Evolutionary conservation across 371 early-diverging fungal species (phyloP).

Genomic region (Choanephora cucurbitarum): DNA sequence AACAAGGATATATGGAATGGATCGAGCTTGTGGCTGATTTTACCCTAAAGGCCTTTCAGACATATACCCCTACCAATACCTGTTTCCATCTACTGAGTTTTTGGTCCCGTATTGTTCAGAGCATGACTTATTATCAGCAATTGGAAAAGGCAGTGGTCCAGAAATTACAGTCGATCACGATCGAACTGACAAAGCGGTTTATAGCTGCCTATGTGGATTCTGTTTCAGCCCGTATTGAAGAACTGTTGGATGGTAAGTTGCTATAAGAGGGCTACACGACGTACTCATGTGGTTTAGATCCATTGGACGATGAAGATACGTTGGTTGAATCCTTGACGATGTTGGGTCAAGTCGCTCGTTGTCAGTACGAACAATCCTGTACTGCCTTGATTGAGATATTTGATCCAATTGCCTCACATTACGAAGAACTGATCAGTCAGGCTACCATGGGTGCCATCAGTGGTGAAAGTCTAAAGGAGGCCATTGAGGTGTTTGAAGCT

Average conservation of each 20-base stretch:
- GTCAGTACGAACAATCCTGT: slow-evolving; percentile 64
- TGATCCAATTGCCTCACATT: slow-evolving; percentile 63
- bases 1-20: slow-evolving; percentile 65
- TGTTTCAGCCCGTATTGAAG: slow-evolving; percentile 52
- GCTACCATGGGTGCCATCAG: slow-evolving; percentile 16
- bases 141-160: slow-evolving; percentile 18
- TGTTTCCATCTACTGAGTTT: slow-evolving; percentile 73
- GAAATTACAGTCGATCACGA: slow-evolving; percentile 26
- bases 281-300: no score
- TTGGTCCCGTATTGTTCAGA: slow-evolving; percentile 75
- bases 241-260: slow-evolving; percentile 64
- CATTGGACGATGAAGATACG: slow-evolving; percentile 71
- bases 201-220: slow-evolving; percentile 51
- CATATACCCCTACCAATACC: slow-evolving; percentile 65
- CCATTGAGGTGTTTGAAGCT: slow-evolving; percentile 51
- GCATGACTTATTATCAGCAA: slow-evolving; percentile 48
- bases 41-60: slow-evolving; percentile 68
- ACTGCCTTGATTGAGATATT: slow-evolving; percentile 57
- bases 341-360: slow-evolving; percentile 71
- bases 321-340: slow-evolving; percentile 66
- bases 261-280: no score
- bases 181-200: slow-evolving; percentile 46
- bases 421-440: slow-evolving; percentile 35
- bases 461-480: slow-evolving; percentile 35
- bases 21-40: slow-evolving; percentile 68